Evolutionary conservation across 768 basidiomycete species (phyloP).

Genomic region (Leccinum fibrillosum): DNA sequence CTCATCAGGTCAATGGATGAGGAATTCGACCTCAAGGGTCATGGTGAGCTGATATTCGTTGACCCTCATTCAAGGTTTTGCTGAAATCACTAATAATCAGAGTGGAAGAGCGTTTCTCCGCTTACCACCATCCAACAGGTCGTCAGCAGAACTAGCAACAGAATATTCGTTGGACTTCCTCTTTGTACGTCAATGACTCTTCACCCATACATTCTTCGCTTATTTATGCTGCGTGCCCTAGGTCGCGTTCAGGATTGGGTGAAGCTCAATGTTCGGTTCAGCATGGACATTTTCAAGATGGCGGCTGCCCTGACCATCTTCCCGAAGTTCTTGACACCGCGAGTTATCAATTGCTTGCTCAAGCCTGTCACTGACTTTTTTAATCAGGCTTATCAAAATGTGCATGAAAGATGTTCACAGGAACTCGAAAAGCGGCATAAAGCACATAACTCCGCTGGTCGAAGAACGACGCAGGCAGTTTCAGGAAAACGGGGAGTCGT

Average conservation of each 20-base stretch:
- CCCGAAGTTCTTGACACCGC: constrained; percentile 35
- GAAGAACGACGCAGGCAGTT: not conserved
- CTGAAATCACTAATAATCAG: not conserved
- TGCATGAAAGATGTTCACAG: constrained; percentile 2
- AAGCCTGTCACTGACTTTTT: not conserved
- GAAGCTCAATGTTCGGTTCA: constrained; percentile 28
- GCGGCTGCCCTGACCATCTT: constrained; percentile 24
- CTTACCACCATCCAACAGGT: not conserved
- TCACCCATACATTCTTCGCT: not conserved
- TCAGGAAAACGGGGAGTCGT: not conserved
- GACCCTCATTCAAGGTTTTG: not conserved
- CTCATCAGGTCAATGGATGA: constrained; percentile 39
- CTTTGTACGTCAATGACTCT: constrained; percentile 7
- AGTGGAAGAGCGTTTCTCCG: constrained; percentile 12
- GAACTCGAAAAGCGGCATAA: constrained; percentile 7
- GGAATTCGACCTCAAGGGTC: constrained; percentile 23
- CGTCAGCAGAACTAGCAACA: constrained; percentile 7
- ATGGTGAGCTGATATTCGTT: constrained; percentile 11
- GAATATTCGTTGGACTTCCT: constrained; percentile 14
- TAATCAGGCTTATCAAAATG: not conserved
- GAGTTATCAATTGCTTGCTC: not conserved
- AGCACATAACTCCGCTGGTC: constrained; percentile 27
- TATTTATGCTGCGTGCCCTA: not conserved
- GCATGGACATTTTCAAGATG: constrained; percentile 8
- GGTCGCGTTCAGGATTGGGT: constrained; percentile 29